Percentiles rank a stretch among this genome's conserved stretches.
Conservation (phyloP, 164 flowering plant genomes). For the Annona squamosa region DNA sequence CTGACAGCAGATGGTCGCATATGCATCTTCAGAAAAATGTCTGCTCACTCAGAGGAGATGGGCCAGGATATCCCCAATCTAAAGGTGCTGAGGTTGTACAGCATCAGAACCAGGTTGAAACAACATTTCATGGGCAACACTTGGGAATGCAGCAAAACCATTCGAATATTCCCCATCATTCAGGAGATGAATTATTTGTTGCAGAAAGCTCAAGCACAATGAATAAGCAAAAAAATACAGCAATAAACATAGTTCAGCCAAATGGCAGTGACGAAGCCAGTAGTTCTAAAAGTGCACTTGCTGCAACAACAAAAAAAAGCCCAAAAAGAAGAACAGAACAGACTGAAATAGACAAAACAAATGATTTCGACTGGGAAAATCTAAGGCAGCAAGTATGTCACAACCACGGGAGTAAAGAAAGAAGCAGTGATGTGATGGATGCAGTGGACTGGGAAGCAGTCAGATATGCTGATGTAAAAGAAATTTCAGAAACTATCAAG, state of each 20-base stretch:
- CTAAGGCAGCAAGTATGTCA: slow-evolving; percentile 41
- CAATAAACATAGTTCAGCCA: slow-evolving; percentile 6
- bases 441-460: slow-evolving; percentile 75
- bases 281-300: slow-evolving; percentile 10
- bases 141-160: background rate
- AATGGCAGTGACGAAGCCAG: slow-evolving; percentile 11
- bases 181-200: slow-evolving; percentile 6
- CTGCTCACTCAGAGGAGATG: background rate
- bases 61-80: background rate
- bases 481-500: slow-evolving; percentile 50
- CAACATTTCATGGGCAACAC: background rate
- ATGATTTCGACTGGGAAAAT: slow-evolving; percentile 59
- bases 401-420: slow-evolving; percentile 28
- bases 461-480: slow-evolving; percentile 40
- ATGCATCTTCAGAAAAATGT: background rate
- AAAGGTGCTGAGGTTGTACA: background rate
- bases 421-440: slow-evolving; percentile 39
- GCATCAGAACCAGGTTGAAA: background rate
- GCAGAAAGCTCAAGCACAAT: slow-evolving; percentile 4
- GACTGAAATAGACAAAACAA: slow-evolving; percentile 28
- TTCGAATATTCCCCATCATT: background rate
- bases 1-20: background rate
- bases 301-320: slow-evolving; percentile 11
- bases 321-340: slow-evolving; percentile 27
- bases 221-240: slow-evolving; percentile 7